Conservation (phyloP, 345 rosid genomes). For the Camelina sativa region DNA sequence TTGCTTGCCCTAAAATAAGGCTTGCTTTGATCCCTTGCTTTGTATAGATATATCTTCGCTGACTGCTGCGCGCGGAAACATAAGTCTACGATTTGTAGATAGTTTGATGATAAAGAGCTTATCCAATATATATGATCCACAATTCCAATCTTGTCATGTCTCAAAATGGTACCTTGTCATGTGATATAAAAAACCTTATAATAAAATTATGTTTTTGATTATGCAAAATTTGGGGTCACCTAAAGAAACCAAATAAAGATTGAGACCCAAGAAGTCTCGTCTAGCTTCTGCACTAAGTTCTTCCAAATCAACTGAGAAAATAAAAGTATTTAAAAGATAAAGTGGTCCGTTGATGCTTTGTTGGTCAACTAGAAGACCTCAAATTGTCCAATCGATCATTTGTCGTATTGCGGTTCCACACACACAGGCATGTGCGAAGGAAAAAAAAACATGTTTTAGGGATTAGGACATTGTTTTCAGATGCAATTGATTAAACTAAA, state of each 20-base stretch:
- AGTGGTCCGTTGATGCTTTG: neutral
- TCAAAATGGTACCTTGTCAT: neutral
- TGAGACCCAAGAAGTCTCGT: neutral
- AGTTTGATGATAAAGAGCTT: neutral
- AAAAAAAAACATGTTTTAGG: slow-evolving; percentile 4
- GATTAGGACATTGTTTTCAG: neutral
- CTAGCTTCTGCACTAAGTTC: neutral
- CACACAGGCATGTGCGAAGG: neutral
- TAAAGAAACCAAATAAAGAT: neutral
- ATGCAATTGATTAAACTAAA: neutral
- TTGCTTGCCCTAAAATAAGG: neutral
- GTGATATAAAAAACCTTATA: neutral
- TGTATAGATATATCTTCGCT: neutral
- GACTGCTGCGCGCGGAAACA: neutral
- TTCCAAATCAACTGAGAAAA: slow-evolving; percentile 1
- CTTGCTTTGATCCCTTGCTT: neutral
- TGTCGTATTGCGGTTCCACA: slow-evolving; percentile 5
- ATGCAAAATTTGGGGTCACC: neutral
- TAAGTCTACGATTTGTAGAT: neutral
- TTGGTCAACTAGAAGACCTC: slow-evolving; percentile 17
- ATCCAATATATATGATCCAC: neutral
- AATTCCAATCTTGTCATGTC: neutral
- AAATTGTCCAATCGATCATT: neutral
- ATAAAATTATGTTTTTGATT: neutral
- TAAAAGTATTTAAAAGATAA: neutral